Evolutionary conservation across 305 asterid species (phyloP).

Genomic region (Solanum hybrid): DNA sequence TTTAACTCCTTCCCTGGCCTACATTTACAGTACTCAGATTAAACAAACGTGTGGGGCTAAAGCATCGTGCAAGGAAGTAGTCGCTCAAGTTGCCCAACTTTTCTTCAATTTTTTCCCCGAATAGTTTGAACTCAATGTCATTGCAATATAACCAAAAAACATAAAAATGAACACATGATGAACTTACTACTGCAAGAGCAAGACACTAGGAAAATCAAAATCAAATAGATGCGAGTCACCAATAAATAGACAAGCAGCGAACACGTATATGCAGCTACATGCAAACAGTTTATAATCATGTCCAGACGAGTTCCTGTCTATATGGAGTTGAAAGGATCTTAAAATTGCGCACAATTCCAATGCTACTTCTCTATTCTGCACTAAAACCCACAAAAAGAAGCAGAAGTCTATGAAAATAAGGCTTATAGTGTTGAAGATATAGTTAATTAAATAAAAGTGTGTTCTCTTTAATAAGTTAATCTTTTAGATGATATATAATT

Average conservation of each 20-base stretch:
- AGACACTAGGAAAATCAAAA: background rate
- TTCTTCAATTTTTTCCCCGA: background rate
- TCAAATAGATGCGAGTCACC: background rate
- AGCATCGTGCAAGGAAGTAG: background rate
- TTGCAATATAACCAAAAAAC: background rate
- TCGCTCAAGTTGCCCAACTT: background rate
- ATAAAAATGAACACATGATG: background rate
- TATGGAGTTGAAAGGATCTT: background rate
- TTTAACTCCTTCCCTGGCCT: slow-evolving; percentile 93
- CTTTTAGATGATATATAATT: background rate
- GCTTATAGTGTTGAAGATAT: background rate
- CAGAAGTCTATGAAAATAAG: background rate
- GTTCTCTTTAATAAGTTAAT: background rate
- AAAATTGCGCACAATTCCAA: background rate
- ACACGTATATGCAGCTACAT: background rate
- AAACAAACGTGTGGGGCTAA: background rate
- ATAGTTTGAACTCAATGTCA: background rate
- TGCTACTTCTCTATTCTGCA: background rate
- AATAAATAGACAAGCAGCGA: background rate
- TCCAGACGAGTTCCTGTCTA: background rate
- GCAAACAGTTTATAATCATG: background rate
- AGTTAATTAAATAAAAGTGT: background rate
- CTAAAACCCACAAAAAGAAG: background rate
- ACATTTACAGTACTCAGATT: slow-evolving; percentile 7
- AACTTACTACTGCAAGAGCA: background rate